A percentile compares a stretch with the other conserved stretches of the same genome.
Conservation (phyloP, 139 green algal genomes). For the Picochlorum sp. region DNA sequence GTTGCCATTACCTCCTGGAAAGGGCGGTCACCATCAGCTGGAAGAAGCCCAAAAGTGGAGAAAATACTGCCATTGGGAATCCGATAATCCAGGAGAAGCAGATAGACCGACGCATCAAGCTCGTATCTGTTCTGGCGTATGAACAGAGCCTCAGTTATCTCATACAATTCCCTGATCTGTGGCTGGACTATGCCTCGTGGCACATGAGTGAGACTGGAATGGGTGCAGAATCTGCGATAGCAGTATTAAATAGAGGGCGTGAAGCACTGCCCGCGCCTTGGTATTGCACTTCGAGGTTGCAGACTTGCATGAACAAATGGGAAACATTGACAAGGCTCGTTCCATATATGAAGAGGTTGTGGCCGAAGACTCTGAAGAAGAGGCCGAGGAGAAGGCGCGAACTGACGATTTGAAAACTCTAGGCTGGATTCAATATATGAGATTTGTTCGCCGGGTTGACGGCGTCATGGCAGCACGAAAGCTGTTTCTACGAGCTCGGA, state of each 20-base stretch:
- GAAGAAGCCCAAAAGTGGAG: constrained; percentile 51
- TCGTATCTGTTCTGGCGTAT: constrained; percentile 67
- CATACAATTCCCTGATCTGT: constrained; percentile 56
- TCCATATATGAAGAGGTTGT: constrained; percentile 47
- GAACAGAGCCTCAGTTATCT: constrained; percentile 73
- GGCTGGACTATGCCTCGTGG: constrained; percentile 39
- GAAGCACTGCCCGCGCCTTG: constrained; percentile 45
- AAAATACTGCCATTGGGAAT: constrained; percentile 69
- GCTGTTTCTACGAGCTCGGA: constrained; percentile 74
- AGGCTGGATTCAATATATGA: constrained; percentile 80
- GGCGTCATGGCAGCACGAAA: constrained; percentile 49
- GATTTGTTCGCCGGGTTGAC: constrained; percentile 54
- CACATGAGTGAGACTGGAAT: constrained; percentile 12
- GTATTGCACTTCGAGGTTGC: constrained; percentile 71
- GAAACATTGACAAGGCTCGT: constrained; percentile 38
- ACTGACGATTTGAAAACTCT: constrained; percentile 30
- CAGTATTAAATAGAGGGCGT: constrained; percentile 39
- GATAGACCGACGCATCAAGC: constrained; percentile 30
- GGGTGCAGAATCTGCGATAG: constrained; percentile 12
- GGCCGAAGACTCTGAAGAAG: background rate
- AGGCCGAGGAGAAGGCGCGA: background rate
- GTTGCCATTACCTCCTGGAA: constrained; percentile 62
- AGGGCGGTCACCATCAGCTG: constrained; percentile 32
- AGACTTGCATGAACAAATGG: constrained; percentile 58
- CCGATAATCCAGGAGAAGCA: constrained; percentile 58